These are phyloP conservation scores for Paecilomyces sp. DNA, from an alignment of 2,329 filamentous ascomycete species.

Conservation along the genomic window DNA sequence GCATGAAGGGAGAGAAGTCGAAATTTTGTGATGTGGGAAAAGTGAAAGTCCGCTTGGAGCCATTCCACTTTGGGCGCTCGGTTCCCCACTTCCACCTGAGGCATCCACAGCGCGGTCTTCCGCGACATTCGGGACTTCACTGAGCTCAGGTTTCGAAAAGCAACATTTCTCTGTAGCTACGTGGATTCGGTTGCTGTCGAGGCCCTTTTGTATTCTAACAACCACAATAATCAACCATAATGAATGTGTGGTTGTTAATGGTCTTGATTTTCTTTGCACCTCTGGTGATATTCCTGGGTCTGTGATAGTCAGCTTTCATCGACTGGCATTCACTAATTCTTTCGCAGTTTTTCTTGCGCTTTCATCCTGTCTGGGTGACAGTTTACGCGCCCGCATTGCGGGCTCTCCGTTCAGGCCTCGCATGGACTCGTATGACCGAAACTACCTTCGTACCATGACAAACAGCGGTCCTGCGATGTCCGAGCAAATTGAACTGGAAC, in stretches of 20 bases:
- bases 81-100: not conserved
- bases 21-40: conserved; percentile 4
- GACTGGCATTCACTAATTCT: conserved; percentile 14
- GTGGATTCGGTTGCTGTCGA: not conserved
- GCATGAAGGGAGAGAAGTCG: not conserved
- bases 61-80: not conserved
- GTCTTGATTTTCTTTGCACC: conserved; percentile 32
- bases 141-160: not conserved
- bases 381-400: conserved; percentile 42
- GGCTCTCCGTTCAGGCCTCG: conserved; percentile 38
- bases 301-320: conserved; percentile 7
- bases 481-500: conserved; percentile 57
- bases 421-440: conserved; percentile 45
- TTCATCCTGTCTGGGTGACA: conserved; percentile 49
- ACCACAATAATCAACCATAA: conserved; percentile 15
- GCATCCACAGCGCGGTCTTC: not conserved
- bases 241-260: conserved; percentile 28
- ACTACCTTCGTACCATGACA: conserved; percentile 51
- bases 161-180: not conserved
- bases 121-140: not conserved
- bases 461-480: conserved; percentile 48
- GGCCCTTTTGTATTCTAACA: conserved; percentile 2
- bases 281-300: conserved; percentile 28
- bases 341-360: conserved; percentile 43
- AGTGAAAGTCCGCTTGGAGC: not conserved